Evolutionary conservation across 192 early-diverging fungal genomes (phyloP), one percentile per base, ranked within the genome.

Genomic region (Backusella morwellensis): DNA sequence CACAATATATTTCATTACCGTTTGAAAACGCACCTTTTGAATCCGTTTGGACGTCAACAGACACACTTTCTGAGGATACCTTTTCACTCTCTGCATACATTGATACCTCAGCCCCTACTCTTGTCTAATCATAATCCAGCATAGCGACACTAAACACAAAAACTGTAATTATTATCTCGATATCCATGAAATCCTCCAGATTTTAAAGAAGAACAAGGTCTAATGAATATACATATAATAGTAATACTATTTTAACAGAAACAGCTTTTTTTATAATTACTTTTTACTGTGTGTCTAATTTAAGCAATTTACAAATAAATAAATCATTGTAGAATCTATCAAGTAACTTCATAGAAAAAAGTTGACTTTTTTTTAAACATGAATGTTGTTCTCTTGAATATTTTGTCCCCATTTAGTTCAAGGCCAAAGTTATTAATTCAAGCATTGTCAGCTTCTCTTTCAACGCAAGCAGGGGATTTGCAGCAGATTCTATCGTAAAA

Each of bases 21-120:
- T 81, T 71, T 40, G 70, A 23, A 21, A 66, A 81, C 41, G 23
- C 29, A 35, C 70, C 80, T 9, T 81, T 81, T 73, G 38, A 56
- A 50, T 66, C 71, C 8, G 40, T 72, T 14, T 74, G 35, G 56
- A 15, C 35, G 3, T 11, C 56, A 23, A 29, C 23, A 23, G 56
- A 63, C 9, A 4, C 7, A 29, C 4, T 63, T 14, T 63, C 56
- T 26, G 56, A 63, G 21, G 56, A 63, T 63, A 63, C 56, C 56
- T 63, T 63, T 63, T 63, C 56, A 63, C 56, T 63, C 12, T 63
- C 56, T 63, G 56, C 36, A 19, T 70, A 70, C 36, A 40, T 70
- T 38, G 68, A 70, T 70, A 38, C 38, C 4, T 70, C 56, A 63
- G 56, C 56, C 11, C 56, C 56, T 63, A 63, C 56, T 63, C 21